Percentiles rank a stretch among this genome's conserved stretches.
Conservation (phyloP, 108 stramenopile genomes). For the Skeletonema tropicum region DNA sequence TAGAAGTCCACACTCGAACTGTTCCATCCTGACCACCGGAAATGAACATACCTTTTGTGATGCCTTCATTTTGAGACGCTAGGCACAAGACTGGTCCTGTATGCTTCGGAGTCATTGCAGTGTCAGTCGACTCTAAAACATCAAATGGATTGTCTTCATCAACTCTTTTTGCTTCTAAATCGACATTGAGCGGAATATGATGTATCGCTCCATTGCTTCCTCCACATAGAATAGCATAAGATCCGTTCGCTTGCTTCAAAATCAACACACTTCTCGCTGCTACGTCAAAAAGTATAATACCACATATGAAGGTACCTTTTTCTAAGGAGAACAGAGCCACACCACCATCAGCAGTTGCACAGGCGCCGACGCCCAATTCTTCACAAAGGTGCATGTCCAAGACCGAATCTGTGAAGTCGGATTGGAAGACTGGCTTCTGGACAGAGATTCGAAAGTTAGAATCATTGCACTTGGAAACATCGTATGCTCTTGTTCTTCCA, state of each 20-base stretch:
- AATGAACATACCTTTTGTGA: slow-evolving; percentile 43
- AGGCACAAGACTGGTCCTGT: slow-evolving; percentile 54
- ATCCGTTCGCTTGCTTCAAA: slow-evolving; percentile 39
- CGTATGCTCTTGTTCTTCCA: slow-evolving; percentile 46
- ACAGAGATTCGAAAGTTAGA: slow-evolving; percentile 18
- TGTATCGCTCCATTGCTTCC: slow-evolving; percentile 56
- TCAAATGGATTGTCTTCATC: slow-evolving; percentile 35
- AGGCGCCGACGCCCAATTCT: slow-evolving; percentile 53
- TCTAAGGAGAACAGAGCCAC: slow-evolving; percentile 53
- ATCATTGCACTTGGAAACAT: slow-evolving; percentile 25
- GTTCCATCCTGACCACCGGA: slow-evolving; percentile 67
- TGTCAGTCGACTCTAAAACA: slow-evolving; percentile 24
- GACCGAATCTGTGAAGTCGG: slow-evolving; percentile 38
- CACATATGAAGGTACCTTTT: slow-evolving; percentile 51
- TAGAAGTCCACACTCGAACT: slow-evolving; percentile 66
- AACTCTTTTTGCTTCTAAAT: slow-evolving; percentile 18
- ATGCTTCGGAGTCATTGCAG: slow-evolving; percentile 52
- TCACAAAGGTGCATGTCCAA: slow-evolving; percentile 46
- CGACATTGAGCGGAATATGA: slow-evolving; percentile 39
- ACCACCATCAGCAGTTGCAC: slow-evolving; percentile 49
- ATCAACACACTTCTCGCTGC: slow-evolving; percentile 47
- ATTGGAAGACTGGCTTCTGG: slow-evolving; percentile 17
- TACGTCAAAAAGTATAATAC: slow-evolving; percentile 45
- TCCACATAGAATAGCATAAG: slow-evolving; percentile 52
- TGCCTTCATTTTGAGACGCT: slow-evolving; percentile 36